These are phyloP conservation scores for Yamadazyma friedrichii DNA, from an alignment of 1,139 yeast species.

Conservation along the genomic window DNA sequence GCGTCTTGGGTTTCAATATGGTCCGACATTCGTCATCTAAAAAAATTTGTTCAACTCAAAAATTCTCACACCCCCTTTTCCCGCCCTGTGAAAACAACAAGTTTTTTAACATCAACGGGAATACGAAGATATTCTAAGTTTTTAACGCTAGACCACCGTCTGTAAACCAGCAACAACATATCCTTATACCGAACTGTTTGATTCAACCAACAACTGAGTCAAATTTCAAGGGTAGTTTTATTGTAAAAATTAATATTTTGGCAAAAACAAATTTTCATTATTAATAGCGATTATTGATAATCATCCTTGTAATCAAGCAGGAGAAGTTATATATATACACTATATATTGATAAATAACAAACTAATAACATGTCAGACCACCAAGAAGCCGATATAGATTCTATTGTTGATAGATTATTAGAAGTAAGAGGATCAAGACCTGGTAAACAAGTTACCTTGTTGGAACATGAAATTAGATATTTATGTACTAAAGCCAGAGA, in stretches of 20 bases:
- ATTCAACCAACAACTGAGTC: too few relatives aligned
- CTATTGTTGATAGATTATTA: conserved; percentile 92
- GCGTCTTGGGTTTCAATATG: neutral
- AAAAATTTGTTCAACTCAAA: neutral
- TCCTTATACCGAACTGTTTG: too few relatives aligned
- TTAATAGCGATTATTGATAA: too few relatives aligned
- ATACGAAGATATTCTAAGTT: too few relatives aligned
- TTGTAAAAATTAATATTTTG: too few relatives aligned
- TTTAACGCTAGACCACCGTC: neutral
- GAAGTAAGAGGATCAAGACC: conserved; percentile 99
- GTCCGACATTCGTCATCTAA: neutral
- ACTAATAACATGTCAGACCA: conserved; percentile 44
- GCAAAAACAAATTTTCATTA: too few relatives aligned
- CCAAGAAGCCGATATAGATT: conserved; percentile 93
- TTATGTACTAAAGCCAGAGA: conserved; percentile 97
- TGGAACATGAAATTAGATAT: conserved; percentile 91
- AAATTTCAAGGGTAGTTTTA: too few relatives aligned
- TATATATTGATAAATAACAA: too few relatives aligned
- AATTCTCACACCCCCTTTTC: conserved; percentile 4
- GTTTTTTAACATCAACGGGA: conserved; percentile 1
- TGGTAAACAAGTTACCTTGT: conserved; percentile 91
- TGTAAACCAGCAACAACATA: neutral
- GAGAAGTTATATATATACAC: neutral
- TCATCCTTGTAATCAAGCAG: neutral
- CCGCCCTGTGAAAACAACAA: conserved; percentile 4